These are phyloP conservation scores for Fusarium sarcochroum DNA, from an alignment of 2,329 filamentous ascomycete genomes.

Conservation along the genomic window DNA sequence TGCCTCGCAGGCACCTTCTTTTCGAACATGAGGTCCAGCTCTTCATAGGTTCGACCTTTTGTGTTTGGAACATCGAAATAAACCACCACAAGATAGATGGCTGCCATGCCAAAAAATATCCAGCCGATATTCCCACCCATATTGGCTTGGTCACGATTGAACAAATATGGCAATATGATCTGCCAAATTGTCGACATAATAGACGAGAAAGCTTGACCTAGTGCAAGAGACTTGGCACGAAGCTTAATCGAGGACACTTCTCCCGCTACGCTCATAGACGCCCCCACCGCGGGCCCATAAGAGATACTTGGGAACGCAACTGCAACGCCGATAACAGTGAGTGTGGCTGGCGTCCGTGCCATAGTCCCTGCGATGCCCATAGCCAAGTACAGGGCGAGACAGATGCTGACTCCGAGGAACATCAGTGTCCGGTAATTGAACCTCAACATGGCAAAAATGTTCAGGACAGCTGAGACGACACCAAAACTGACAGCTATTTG, in stretches of 20 bases:
- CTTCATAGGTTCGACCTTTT: conserved; percentile 7
- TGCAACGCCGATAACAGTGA: conserved; percentile 8
- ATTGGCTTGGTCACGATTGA: conserved; percentile 17
- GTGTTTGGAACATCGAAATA: conserved; percentile 15
- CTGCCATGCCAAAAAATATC: conserved; percentile 15
- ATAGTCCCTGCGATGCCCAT: conserved; percentile 19
- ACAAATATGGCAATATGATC: conserved; percentile 11
- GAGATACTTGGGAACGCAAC: conserved; percentile 13
- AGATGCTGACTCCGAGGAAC: conserved; percentile 14
- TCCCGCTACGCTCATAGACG: conserved; percentile 5
- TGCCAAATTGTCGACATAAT: conserved; percentile 4
- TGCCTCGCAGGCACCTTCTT: conserved; percentile 15
- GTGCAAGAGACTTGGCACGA: conserved; percentile 10
- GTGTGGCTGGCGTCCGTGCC: conserved; percentile 4
- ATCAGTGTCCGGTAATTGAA: conserved; percentile 8
- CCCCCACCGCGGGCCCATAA: conserved; percentile 13
- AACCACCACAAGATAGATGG: conserved; percentile 3
- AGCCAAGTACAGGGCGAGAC: conserved; percentile 4
- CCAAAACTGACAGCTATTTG: conserved; percentile 4
- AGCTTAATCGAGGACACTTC: conserved; percentile 15
- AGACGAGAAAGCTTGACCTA: conserved; percentile 5
- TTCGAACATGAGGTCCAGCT: conserved; percentile 19
- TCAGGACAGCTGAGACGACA: neutral
- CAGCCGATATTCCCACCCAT: conserved; percentile 20
- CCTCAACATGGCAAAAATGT: conserved; percentile 10